phyloP scores from a whole-genome alignment of 768 basidiomycete genomes.

The Mycena alexandri region DNA sequence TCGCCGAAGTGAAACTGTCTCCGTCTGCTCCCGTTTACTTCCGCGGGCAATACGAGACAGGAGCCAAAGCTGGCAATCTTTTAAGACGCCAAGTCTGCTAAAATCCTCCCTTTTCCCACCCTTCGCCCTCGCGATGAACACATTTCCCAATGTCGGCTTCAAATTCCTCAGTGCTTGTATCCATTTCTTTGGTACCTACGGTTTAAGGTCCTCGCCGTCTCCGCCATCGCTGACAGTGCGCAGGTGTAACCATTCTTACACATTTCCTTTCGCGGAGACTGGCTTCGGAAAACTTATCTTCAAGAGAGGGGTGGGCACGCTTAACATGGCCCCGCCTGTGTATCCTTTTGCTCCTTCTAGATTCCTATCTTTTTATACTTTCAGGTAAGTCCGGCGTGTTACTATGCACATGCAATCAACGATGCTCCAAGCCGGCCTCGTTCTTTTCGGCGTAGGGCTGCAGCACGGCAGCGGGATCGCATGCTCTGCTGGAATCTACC shows the following conservation, averaged over 20 bases:
- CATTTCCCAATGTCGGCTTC: conserved; percentile 1
- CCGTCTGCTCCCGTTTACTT: too few relatives aligned
- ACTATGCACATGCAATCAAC: neutral
- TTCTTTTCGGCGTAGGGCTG: conserved; percentile 60
- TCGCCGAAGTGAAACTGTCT: too few relatives aligned
- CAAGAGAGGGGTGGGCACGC: conserved; percentile 16
- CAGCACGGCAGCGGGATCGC: conserved; percentile 45
- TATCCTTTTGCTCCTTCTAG: conserved; percentile 22
- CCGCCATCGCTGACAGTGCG: neutral
- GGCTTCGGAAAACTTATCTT: conserved; percentile 3
- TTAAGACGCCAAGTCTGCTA: too few relatives aligned
- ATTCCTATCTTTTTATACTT: conserved; percentile 31
- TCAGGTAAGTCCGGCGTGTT: conserved; percentile 7
- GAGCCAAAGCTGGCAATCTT: too few relatives aligned
- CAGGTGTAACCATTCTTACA: conserved; percentile 27
- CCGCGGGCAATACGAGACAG: too few relatives aligned
- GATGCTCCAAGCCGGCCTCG: conserved; percentile 50
- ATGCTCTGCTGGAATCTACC: conserved; percentile 58
- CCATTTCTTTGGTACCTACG: conserved; percentile 12
- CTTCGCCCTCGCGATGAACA: too few relatives aligned
- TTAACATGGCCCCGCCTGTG: conserved; percentile 29
- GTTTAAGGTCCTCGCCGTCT: neutral
- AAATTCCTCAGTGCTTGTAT: conserved; percentile 14
- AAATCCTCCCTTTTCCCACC: too few relatives aligned
- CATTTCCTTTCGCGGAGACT: conserved; percentile 15